Evolutionary conservation across 1,284 basidiomycete genomes (phyloP), one percentile per base, ranked within the genome.

Genomic region (Naganishia cerealis): DNA sequence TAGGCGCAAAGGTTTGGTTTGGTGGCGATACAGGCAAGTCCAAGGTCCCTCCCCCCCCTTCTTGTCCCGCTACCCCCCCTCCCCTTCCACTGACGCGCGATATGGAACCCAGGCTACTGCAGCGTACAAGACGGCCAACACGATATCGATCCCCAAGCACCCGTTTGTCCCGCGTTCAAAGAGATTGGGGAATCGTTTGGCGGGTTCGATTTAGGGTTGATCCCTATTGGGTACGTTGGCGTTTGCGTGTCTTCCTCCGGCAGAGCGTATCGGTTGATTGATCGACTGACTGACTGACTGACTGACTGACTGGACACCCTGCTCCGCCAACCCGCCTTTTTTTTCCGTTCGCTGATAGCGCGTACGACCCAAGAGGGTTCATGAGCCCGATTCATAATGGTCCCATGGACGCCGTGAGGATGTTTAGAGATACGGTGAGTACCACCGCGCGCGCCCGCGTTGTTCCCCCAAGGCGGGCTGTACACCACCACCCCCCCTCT

Each of bases 21-120:
- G 87, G 81, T 4, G 89, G 89, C 12, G 88, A 90, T 76, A 90
- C 88, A 0, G 88, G 85, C 18, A 86, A 87, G 72, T 75, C 79
- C 79, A 83, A 80, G 6, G 15, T 18, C 18, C 1, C 15, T 63
- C 7, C 6, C 10, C 84, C 57, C 16, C 10, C 46, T 24, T 21
- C 0, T 29, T 29, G 36, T 36, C 16, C 26, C n/a, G 36, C 42
- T 33, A 6, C 29, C 29, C 5, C 12, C 4, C 12, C 36, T 5
- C 26, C 3, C 7, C 38, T 10, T 2, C 15, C 33, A 29, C n/a
- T 33, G 29, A 33, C 29, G 29, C 29, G 9, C 6, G 8, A 12
- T 29, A 21, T 10, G 38, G 18, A 24, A 3, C n/a, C n/a, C 54
- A 73, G 78, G 79, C 12, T 80, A 79, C 71, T 76, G 73, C 39